Evolutionary conservation across 305 asterid species (phyloP).

Genomic region (Fraxinus platypoda): DNA sequence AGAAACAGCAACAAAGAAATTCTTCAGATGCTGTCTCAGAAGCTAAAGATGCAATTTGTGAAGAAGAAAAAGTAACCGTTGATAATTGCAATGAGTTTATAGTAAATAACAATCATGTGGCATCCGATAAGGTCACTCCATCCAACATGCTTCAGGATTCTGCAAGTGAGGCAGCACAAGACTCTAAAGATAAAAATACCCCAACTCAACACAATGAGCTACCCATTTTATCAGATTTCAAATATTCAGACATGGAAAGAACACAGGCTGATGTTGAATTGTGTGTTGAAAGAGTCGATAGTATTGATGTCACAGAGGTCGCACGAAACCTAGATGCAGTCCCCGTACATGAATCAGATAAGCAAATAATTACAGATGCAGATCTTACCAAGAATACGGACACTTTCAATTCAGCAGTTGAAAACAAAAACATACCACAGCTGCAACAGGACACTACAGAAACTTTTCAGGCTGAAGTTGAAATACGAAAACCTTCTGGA

Average conservation of each 20-base stretch:
- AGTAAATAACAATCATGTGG: constrained; percentile 13
- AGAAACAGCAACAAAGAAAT: constrained; percentile 27
- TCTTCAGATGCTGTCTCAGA: constrained; percentile 21
- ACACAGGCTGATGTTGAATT: constrained; percentile 23
- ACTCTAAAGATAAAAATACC: constrained; percentile 20
- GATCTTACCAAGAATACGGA: constrained; percentile 16
- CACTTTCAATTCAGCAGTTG: constrained; percentile 19
- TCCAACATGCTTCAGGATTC: constrained; percentile 21
- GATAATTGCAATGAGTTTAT: constrained; percentile 9
- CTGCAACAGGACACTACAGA: constrained; percentile 22
- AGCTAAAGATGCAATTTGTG: constrained; percentile 19
- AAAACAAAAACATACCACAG: constrained; percentile 21
- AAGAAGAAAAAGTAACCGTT: constrained; percentile 16
- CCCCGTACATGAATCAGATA: constrained; percentile 23
- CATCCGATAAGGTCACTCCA: constrained; percentile 19
- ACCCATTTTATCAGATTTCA: constrained; percentile 14
- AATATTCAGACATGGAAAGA: constrained; percentile 24
- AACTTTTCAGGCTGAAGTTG: constrained; percentile 26
- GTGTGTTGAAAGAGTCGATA: constrained; percentile 2
- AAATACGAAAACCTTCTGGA: constrained; percentile 19
- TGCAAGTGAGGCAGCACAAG: constrained; percentile 22
- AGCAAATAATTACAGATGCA: constrained; percentile 30
- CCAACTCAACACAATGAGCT: constrained; percentile 22
- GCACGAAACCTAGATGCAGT: constrained; percentile 12
- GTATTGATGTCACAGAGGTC: constrained; percentile 9